A percentile compares a stretch with the other conserved stretches of the same genome.
These are phyloP conservation scores for Phaffia tasmanica DNA, from an alignment of 768 basidiomycete species.

Conservation along the genomic window DNA sequence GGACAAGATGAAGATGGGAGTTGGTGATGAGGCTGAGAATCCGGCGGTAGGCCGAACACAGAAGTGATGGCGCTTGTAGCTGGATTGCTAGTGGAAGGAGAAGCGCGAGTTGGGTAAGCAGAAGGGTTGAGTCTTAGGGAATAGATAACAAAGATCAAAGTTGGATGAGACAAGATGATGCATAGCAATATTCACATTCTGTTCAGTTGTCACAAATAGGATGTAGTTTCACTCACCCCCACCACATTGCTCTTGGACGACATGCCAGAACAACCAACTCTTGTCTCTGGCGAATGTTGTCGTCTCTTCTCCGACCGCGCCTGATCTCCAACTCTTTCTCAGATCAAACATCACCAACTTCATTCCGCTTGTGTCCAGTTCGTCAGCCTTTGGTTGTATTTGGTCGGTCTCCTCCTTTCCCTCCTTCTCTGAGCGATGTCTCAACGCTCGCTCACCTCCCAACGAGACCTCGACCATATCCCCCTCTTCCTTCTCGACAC, in stretches of 20 bases:
- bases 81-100: slow-evolving; percentile 8
- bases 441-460: slow-evolving; percentile 18
- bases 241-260: slow-evolving; percentile 8
- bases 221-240: slow-evolving; percentile 15
- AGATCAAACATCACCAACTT: slow-evolving; percentile 19
- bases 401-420: slow-evolving; percentile 5
- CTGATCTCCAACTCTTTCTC: slow-evolving; percentile 20
- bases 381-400: not conserved
- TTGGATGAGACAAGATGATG: not conserved
- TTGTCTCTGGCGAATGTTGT: slow-evolving; percentile 22
- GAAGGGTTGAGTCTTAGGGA: slow-evolving; percentile 7
- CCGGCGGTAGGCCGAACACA: slow-evolving; percentile 13
- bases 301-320: slow-evolving; percentile 16
- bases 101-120: slow-evolving; percentile 18
- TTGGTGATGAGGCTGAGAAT: slow-evolving; percentile 16
- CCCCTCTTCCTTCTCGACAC: not conserved
- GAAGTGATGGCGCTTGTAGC: slow-evolving; percentile 15
- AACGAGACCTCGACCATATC: not conserved
- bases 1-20: slow-evolving; percentile 12
- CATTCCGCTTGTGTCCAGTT: not conserved
- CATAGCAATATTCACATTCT: not conserved
- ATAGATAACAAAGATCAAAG: not conserved
- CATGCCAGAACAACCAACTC: slow-evolving; percentile 24
- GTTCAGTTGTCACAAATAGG: no score
- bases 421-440: slow-evolving; percentile 6